Base-by-base conservation (phyloP, 129 eudicot genomes). In the Rutidosis leptorrhynchoides region DNA sequence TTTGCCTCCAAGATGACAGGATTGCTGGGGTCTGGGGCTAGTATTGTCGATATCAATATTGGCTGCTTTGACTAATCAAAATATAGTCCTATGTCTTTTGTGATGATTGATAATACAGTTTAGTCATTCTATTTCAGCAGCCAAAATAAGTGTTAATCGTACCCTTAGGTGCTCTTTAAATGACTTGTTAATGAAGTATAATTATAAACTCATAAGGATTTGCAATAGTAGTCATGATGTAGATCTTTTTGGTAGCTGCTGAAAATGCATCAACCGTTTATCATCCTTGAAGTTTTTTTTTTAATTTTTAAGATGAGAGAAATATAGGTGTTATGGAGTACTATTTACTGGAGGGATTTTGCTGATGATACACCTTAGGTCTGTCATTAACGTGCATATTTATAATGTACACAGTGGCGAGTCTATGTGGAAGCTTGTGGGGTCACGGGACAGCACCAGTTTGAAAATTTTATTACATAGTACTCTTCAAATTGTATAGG, bases 51-150 rank as follows among this genome's bases (percentile, higher is more conserved):
- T 49, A 62, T 72, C 77, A 72, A 33, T 72, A 58, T 43, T 70
- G 75, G 48, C 46, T 43, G 58, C 20, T 45, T 58, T 70, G 77
- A 52, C n/a, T 71, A 23, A 69, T 71, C 69, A 62, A 30, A 71
- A 43, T 22, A 19, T 40, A 17, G 43, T 52, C 53, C 12, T 51
- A 11, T 51, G 59, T 72, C 63, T 25, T 33, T 72, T 52, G 43
- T 72, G 63, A 62, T 51, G 32, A 23, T 51, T 33, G n/a, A 32
- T 6, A 24, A 24, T 30, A 49, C 19, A 46, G 29, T 62, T 24
- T 15, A 24, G 27, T 29, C 49, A 3, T 56, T 61, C 32, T 60
- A 27, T 15, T 32, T 43, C 22, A 70, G 66, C 21, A 42, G 16
- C 58, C 66, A 42, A 40, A 40, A 26, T 20, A 70, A 27, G 58